These are phyloP conservation scores for Cercospora beticola DNA, from an alignment of 2,329 filamentous ascomycete species.

Conservation along the genomic window DNA sequence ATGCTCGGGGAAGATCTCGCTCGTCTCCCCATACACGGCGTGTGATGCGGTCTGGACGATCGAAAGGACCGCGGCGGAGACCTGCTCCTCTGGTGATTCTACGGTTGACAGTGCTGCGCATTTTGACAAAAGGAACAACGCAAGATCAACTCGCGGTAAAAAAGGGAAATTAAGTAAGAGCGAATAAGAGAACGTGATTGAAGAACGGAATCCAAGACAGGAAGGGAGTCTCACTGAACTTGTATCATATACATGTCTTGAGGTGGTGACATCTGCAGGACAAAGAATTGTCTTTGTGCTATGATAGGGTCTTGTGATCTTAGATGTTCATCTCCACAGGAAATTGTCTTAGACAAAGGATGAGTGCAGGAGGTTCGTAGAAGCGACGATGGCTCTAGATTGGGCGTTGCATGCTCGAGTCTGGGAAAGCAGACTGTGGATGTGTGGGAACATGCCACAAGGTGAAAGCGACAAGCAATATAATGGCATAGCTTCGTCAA, in stretches of 20 bases:
- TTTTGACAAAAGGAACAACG: not conserved
- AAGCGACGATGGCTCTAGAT: not conserved
- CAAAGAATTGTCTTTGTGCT: conserved; percentile 5
- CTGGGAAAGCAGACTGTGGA: no score
- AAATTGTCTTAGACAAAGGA: not conserved
- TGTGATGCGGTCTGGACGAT: not conserved
- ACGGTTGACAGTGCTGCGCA: not conserved
- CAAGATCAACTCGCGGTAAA: conserved; percentile 1
- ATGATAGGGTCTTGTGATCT: not conserved
- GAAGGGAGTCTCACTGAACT: not conserved
- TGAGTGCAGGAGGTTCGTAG: not conserved
- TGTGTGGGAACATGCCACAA: no score
- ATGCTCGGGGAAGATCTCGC: not conserved
- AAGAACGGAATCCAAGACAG: not conserved
- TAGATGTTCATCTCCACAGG: not conserved
- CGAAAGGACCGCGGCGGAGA: not conserved
- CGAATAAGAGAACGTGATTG: not conserved
- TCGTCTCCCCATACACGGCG: not conserved
- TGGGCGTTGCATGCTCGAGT: not conserved
- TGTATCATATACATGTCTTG: not conserved
- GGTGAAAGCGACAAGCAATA: no score
- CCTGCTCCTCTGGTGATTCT: not conserved
- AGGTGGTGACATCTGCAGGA: not conserved
- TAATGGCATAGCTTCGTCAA: no score
- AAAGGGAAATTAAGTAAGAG: not conserved